phyloP scores from a whole-genome alignment of 768 basidiomycete genomes.

The Tephrocybe sp. region DNA sequence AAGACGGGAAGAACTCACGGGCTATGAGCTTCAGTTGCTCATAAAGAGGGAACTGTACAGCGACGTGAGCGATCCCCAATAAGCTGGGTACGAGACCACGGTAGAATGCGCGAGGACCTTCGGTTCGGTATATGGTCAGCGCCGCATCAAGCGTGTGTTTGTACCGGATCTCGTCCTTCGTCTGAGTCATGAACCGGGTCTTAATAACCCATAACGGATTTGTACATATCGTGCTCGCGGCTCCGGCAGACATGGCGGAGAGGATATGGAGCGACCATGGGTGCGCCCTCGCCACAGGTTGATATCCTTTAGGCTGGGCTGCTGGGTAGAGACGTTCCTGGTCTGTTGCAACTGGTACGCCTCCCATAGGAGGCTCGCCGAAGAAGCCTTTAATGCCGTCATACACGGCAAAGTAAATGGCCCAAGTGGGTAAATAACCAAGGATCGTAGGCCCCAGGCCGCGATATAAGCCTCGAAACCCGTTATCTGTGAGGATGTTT shows the following conservation, averaged over 20 bases:
- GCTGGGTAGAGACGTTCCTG: slow-evolving; percentile 71
- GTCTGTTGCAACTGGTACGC: slow-evolving; percentile 12
- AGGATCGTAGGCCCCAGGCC: slow-evolving; percentile 97
- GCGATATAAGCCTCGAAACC: slow-evolving; percentile 88
- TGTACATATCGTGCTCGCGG: slow-evolving; percentile 88
- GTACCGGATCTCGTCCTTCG: slow-evolving; percentile 75
- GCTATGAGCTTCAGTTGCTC: slow-evolving; percentile 87
- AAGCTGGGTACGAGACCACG: slow-evolving; percentile 92
- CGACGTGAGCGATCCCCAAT: slow-evolving; percentile 91
- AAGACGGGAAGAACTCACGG: slow-evolving; percentile 59
- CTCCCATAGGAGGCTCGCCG: slow-evolving; percentile 61
- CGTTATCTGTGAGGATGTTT: slow-evolving; percentile 56
- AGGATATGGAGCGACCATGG: slow-evolving; percentile 87
- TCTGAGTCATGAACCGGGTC: slow-evolving; percentile 98
- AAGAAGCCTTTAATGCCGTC: slow-evolving; percentile 89
- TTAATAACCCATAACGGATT: slow-evolving; percentile 99
- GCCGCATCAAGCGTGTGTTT: slow-evolving; percentile 90
- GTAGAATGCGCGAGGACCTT: slow-evolving; percentile 90
- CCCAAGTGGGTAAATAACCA: slow-evolving; percentile 98
- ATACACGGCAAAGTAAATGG: slow-evolving; percentile 97
- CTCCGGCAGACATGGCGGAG: slow-evolving; percentile 96
- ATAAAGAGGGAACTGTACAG: slow-evolving; percentile 96
- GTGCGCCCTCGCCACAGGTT: slow-evolving; percentile 76
- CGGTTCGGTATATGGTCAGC: slow-evolving; percentile 82
- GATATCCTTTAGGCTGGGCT: slow-evolving; percentile 83